These are phyloP conservation scores for Astrothelium subdiscretum DNA, from an alignment of 495 filamentous ascomycete genomes.

Conservation along the genomic window DNA sequence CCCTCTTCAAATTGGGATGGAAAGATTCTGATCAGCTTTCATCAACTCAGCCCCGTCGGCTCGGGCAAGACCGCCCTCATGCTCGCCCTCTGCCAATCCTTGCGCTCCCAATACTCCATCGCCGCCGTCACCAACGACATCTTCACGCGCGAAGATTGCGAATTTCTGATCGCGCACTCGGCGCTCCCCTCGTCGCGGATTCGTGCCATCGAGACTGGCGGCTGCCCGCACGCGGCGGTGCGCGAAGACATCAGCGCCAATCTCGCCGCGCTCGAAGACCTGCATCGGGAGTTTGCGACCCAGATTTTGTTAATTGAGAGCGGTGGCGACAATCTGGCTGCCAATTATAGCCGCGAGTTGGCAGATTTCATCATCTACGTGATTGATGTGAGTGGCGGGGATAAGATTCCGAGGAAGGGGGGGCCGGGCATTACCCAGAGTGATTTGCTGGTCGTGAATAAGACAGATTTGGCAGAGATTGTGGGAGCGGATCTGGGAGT, in stretches of 20 bases:
- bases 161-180: constrained; percentile 79
- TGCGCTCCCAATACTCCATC: constrained; percentile 68
- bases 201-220: constrained; percentile 92
- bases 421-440: constrained; percentile 94
- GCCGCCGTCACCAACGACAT: constrained; percentile 98
- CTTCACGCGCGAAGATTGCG: constrained; percentile 93
- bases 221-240: constrained; percentile 94
- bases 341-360: constrained; percentile 87
- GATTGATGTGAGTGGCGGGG: constrained; percentile 93
- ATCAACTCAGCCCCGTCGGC: constrained; percentile 76
- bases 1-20: too few species aligned
- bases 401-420: constrained; percentile 93
- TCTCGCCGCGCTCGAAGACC: constrained; percentile 77
- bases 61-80: constrained; percentile 96
- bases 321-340: constrained; percentile 91
- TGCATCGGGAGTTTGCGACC: constrained; percentile 62
- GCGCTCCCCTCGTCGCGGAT: constrained; percentile 77
- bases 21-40: too few species aligned
- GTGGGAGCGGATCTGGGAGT: constrained; percentile 85
- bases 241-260: constrained; percentile 94
- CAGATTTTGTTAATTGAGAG: constrained; percentile 83
- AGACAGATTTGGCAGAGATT: constrained; percentile 85
- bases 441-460: constrained; percentile 87
- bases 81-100: constrained; percentile 71
- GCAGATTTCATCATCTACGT: constrained; percentile 98